Conservation (phyloP, 352 stramenopile genomes). For the Globisporangium ultimum region DNA sequence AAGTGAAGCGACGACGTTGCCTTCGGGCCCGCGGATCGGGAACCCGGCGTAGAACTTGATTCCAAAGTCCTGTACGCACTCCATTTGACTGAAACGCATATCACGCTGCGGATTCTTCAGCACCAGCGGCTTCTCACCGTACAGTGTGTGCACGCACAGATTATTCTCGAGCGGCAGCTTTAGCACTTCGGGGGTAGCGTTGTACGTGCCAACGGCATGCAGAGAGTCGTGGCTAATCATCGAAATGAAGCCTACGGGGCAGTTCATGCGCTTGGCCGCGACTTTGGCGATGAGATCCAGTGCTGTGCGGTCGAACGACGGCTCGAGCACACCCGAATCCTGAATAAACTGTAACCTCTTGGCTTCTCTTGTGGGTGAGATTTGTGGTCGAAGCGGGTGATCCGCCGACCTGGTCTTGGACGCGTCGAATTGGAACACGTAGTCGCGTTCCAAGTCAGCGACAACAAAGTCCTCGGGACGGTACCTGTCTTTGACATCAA, state of each 20-base stretch:
- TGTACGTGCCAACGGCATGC: slow-evolving; percentile 44
- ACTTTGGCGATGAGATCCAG: slow-evolving; percentile 55
- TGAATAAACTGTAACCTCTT: slow-evolving; percentile 41
- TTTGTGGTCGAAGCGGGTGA: slow-evolving; percentile 42
- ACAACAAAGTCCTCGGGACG: too few species aligned
- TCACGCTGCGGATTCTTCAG: slow-evolving; percentile 63
- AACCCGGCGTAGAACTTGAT: slow-evolving; percentile 72
- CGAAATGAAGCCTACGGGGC: slow-evolving; percentile 58
- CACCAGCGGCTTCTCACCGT: slow-evolving; percentile 58
- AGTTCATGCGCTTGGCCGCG: too few species aligned
- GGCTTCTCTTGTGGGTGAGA: slow-evolving; percentile 30
- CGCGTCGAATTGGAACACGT: slow-evolving; percentile 39
- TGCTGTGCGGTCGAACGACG: slow-evolving; percentile 42
- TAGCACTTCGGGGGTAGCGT: slow-evolving; percentile 23
- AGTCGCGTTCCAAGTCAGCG: slow-evolving; percentile 24
- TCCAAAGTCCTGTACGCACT: slow-evolving; percentile 34
- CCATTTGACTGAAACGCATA: slow-evolving; percentile 57
- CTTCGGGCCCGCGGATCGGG: slow-evolving; percentile 40
- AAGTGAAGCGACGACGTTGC: slow-evolving; percentile 42
- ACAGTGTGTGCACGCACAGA: slow-evolving; percentile 54
- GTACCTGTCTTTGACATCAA: too few species aligned
- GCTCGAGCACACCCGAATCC: slow-evolving; percentile 36
- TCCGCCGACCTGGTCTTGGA: slow-evolving; percentile 30
- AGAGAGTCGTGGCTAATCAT: slow-evolving; percentile 51
- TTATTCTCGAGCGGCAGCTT: slow-evolving; percentile 42